Conservation (phyloP, 129 eudicot genomes). For the Deinandra increscens region DNA sequence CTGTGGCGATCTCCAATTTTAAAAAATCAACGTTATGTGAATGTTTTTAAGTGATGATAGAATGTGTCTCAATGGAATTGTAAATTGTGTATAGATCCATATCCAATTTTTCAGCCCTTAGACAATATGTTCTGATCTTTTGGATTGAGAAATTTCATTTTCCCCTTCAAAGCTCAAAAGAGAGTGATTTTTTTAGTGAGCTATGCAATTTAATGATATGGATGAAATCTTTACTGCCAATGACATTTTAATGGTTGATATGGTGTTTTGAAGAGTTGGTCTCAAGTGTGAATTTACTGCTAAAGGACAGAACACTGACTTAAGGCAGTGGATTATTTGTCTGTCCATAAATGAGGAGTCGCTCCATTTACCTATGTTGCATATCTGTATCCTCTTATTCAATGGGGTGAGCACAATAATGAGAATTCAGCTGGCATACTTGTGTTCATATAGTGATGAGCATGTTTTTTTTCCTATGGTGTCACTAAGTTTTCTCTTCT, state of each 20-base stretch:
- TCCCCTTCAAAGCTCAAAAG: neutral
- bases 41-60: neutral
- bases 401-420: no score
- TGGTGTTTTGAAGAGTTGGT: neutral
- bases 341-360: neutral
- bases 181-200: neutral
- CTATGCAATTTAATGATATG: neutral
- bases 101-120: no score
- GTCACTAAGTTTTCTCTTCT: no score
- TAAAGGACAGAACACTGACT: neutral
- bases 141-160: neutral
- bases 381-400: no score
- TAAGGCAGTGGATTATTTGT: neutral
- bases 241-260: slow-evolving; percentile 1
- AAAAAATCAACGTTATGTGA: no score
- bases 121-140: no score
- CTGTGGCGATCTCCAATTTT: no score
- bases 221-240: neutral
- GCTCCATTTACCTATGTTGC: no score
- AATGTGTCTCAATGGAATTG: neutral
- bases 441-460: no score
- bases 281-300: neutral
- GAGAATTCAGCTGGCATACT: no score
- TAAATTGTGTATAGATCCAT: no score
- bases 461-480: no score